Evolutionary conservation across 352 stramenopile species (phyloP).

Genomic region (Globisporangium polare): DNA sequence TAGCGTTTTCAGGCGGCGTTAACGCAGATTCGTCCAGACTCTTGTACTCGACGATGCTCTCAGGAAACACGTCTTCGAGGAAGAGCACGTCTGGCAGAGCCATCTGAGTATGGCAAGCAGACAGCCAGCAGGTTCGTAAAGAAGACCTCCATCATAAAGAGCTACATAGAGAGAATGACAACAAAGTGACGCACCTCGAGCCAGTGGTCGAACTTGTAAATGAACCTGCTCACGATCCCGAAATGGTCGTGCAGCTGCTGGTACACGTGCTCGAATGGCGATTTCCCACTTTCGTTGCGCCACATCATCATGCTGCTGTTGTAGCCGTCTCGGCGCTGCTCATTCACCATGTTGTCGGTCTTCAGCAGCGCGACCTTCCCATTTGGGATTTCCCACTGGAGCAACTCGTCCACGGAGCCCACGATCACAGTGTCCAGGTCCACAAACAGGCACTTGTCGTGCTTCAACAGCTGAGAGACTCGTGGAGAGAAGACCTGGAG

Average conservation of each 20-base stretch:
- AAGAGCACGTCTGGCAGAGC: constrained; percentile 24
- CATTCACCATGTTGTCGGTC: constrained; percentile 71
- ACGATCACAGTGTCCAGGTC: constrained; percentile 81
- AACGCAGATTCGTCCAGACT: constrained; percentile 24
- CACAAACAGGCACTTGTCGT: constrained; percentile 43
- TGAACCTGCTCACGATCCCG: constrained; percentile 30
- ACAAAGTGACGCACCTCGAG: constrained; percentile 43
- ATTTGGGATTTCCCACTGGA: constrained; percentile 16
- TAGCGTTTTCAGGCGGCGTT: constrained; percentile 22
- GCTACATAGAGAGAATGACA: neutral
- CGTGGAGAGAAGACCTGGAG: constrained; percentile 48
- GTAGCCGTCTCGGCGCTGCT: constrained; percentile 48
- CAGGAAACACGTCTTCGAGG: constrained; percentile 41
- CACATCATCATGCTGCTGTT: constrained; percentile 82
- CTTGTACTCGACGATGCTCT: constrained; percentile 71
- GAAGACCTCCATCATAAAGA: neutral
- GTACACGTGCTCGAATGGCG: constrained; percentile 27
- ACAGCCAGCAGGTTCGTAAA: neutral
- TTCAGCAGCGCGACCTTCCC: constrained; percentile 30
- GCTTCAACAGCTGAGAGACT: constrained; percentile 12
- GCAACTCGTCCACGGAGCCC: constrained; percentile 29
- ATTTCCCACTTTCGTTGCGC: constrained; percentile 13
- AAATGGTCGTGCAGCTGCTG: constrained; percentile 40
- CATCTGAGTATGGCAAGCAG: constrained; percentile 26
- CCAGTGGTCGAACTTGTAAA: constrained; percentile 90